Percentiles rank a stretch among this genome's conserved stretches.
phyloP scores from a whole-genome alignment of 805 yeast genomes.

The Priceomyces haplophilus region DNA sequence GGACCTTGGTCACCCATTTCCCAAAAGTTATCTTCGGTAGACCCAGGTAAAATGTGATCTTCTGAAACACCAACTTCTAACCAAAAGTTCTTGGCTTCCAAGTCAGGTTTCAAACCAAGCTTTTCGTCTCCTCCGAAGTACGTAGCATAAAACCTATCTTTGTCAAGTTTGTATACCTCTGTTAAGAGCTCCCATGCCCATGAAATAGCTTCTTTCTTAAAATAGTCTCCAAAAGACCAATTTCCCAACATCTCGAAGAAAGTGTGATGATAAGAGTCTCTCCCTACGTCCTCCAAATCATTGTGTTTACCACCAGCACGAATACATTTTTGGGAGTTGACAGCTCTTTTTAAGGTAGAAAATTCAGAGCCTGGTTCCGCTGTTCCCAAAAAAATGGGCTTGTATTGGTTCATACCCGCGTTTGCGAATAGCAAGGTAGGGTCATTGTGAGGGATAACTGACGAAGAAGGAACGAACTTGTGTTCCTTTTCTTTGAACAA shows the following conservation, averaged over 20 bases:
- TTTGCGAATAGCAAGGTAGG: constrained; percentile 95
- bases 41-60: constrained; percentile 90
- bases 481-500: constrained; percentile 70
- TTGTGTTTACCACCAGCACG: constrained; percentile 99
- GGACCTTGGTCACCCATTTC: constrained; percentile 99
- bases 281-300: constrained; percentile 97
- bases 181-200: constrained; percentile 93
- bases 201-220: constrained; percentile 87
- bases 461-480: constrained; percentile 84
- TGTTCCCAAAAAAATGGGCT: constrained; percentile 95
- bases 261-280: constrained; percentile 97
- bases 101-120: constrained; percentile 84
- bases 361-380: constrained; percentile 93
- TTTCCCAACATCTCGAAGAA: constrained; percentile 99
- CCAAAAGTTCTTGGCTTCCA: constrained; percentile 91
- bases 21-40: constrained; percentile 93
- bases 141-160: constrained; percentile 85
- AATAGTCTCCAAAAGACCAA: constrained; percentile 99
- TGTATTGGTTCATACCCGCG: constrained; percentile 99
- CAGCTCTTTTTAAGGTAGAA: constrained; percentile 80
- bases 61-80: constrained; percentile 81
- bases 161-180: constrained; percentile 72
- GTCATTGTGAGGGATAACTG: constrained; percentile 96
- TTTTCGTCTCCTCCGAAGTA: constrained; percentile 92
- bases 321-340: constrained; percentile 95